Evolutionary conservation across 257 asterid species (phyloP).

Genomic region (Pogostemon cablin): DNA sequence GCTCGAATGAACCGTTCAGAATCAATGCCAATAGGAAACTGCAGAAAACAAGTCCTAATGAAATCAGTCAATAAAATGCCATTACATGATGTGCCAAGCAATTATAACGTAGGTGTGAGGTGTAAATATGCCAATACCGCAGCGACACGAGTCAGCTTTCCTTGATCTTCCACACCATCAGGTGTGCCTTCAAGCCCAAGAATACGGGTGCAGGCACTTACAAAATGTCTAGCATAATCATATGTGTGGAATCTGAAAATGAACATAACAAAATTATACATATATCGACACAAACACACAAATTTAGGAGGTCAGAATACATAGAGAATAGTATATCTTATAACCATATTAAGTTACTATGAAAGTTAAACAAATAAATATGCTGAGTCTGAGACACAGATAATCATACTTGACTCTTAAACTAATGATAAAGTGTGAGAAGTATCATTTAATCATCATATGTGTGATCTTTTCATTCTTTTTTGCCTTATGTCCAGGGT

Average conservation of each 20-base stretch:
- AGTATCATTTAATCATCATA: no score
- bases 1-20: slow-evolving; percentile 89
- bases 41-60: slow-evolving; percentile 43
- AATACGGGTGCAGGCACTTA: slow-evolving; percentile 92
- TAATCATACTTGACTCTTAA: no score
- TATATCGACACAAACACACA: neutral
- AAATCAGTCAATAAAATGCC: slow-evolving; percentile 29
- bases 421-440: no score
- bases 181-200: slow-evolving; percentile 97
- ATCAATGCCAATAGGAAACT: slow-evolving; percentile 97
- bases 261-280: slow-evolving; percentile 11
- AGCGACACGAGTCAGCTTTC: slow-evolving; percentile 86
- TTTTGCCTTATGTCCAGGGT: no score
- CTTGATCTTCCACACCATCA: slow-evolving; percentile 96
- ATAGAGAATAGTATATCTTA: no score
- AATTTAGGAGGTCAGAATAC: neutral
- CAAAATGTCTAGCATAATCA: slow-evolving; percentile 90
- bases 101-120: slow-evolving; percentile 29
- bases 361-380: no score
- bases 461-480: no score
- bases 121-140: slow-evolving; percentile 58
- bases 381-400: no score
- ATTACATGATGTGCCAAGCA: slow-evolving; percentile 2
- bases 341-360: no score
- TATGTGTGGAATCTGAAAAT: slow-evolving; percentile 80